Conservation (phyloP, 305 asterid species). For the Striga hermonthica region DNA sequence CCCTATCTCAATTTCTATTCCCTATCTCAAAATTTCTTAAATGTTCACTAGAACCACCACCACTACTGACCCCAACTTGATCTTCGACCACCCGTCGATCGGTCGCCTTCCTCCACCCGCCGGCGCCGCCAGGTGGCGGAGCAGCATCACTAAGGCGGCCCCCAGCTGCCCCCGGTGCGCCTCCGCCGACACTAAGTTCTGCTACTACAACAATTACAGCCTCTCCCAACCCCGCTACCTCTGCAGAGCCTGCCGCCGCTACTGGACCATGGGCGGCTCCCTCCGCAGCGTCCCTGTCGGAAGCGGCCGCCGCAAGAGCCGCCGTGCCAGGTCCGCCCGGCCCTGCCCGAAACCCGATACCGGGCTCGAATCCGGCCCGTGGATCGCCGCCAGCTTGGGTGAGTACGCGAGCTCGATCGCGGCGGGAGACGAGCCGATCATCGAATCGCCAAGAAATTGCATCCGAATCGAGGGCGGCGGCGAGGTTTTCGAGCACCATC, state of each 20-base stretch:
- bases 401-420: conserved; percentile 47
- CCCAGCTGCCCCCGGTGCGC: conserved; percentile 90
- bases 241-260: conserved; percentile 77
- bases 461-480: conserved; percentile 33
- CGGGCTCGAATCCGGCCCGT: not conserved
- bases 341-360: not conserved
- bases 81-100: conserved; percentile 35
- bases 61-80: conserved; percentile 38
- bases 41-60: conserved; percentile 39
- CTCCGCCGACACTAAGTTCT: conserved; percentile 73
- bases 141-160: conserved; percentile 48
- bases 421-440: conserved; percentile 43
- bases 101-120: conserved; percentile 39
- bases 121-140: conserved; percentile 44
- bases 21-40: not conserved
- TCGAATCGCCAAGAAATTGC: conserved; percentile 45
- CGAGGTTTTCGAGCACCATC: not conserved
- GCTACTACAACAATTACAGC: conserved; percentile 85
- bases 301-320: conserved; percentile 67
- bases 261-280: conserved; percentile 94
- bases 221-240: conserved; percentile 87
- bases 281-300: conserved; percentile 71
- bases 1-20: not conserved
- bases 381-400: conserved; percentile 42
- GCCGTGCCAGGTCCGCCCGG: conserved; percentile 44